phyloP scores from a whole-genome alignment of 108 stramenopile genomes.

The Cyclotella distinguenda region DNA sequence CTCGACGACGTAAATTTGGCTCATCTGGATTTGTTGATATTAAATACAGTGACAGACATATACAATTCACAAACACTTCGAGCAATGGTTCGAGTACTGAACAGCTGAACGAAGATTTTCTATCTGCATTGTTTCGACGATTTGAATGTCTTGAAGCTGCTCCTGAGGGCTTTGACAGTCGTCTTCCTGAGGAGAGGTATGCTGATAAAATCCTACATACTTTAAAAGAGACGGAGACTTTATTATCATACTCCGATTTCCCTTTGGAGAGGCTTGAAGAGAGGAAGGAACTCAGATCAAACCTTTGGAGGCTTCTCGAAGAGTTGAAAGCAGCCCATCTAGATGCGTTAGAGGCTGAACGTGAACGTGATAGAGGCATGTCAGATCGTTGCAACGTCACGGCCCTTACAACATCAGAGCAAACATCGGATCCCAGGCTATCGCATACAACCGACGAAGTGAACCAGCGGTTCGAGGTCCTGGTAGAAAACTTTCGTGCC shows the following conservation, averaged over 20 bases:
- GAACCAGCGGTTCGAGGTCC: neutral
- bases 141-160: neutral
- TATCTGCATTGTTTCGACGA: neutral
- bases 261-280: neutral
- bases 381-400: too few species aligned
- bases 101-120: constrained; percentile 1
- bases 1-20: constrained; percentile 12
- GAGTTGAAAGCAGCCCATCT: neutral
- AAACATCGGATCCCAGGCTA: neutral
- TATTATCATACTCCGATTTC: neutral
- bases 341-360: neutral
- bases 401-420: too few species aligned
- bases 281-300: neutral
- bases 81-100: neutral
- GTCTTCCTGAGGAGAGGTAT: neutral
- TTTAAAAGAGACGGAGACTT: neutral
- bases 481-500: neutral
- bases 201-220: neutral
- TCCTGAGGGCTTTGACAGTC: constrained; percentile 2
- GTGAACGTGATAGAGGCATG: neutral
- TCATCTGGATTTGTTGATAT: neutral
- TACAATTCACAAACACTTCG: neutral
- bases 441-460: neutral
- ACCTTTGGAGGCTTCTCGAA: neutral
- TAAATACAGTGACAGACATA: neutral